These are phyloP conservation scores for Phytophthora sojae DNA, from an alignment of 352 stramenopile genomes.

Conservation along the genomic window DNA sequence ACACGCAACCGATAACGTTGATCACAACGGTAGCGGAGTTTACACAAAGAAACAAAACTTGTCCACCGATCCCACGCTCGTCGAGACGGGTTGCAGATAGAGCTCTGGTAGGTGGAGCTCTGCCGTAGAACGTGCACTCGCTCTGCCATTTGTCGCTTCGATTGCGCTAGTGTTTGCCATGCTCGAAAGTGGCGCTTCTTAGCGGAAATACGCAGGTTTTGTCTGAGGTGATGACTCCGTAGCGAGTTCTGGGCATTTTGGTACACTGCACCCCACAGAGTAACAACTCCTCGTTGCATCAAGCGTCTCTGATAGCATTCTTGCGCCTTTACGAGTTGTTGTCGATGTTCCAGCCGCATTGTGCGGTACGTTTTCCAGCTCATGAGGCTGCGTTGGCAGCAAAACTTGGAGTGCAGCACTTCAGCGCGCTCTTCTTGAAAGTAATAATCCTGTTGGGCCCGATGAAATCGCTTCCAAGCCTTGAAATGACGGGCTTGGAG, in stretches of 20 bases:
- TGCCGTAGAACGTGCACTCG: conserved; percentile 5
- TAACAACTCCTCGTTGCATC: conserved; percentile 31
- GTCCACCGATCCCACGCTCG: conserved; percentile 42
- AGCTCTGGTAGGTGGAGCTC: conserved; percentile 24
- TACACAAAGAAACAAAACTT: conserved; percentile 16
- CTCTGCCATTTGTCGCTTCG: conserved; percentile 1
- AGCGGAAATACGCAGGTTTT: conserved; percentile 24
- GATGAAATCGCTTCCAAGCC: conserved; percentile 24
- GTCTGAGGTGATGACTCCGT: conserved; percentile 30
- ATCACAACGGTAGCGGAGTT: conserved; percentile 14
- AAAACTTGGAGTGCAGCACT: conserved; percentile 14
- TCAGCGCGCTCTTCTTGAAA: conserved; percentile 15
- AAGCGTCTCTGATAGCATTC: conserved; percentile 22
- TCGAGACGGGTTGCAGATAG: conserved; percentile 38
- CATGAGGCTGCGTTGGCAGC: conserved; percentile 16
- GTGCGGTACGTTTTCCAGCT: conserved; percentile 27
- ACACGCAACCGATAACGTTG: conserved; percentile 8
- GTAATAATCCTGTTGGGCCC: neutral
- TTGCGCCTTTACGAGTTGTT: conserved; percentile 18
- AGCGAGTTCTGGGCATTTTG: conserved; percentile 30
- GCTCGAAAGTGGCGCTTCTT: conserved; percentile 32
- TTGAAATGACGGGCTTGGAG: conserved; percentile 15
- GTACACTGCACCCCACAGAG: conserved; percentile 31
- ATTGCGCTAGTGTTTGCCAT: conserved; percentile 26
- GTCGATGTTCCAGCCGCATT: neutral